A percentile compares a stretch with the other conserved stretches of the same genome.
phyloP scores from a whole-genome alignment of 202 grass and related monocot genomes.

The Digitaria exilis region DNA sequence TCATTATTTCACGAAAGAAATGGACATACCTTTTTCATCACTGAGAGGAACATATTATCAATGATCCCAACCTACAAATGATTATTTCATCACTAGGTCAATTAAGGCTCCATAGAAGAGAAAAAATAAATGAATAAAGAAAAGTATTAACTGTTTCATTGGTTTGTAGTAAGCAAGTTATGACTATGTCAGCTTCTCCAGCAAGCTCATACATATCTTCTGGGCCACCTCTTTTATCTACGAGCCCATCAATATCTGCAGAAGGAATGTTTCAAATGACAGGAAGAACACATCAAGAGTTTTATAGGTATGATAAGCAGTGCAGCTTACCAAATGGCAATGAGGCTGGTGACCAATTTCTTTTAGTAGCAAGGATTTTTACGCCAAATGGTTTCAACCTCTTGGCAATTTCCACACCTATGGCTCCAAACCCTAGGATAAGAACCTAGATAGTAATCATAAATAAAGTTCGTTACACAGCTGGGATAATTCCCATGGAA shows the following conservation, averaged over 20 bases:
- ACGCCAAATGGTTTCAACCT: slow-evolving; percentile 89
- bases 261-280: slow-evolving; percentile 20
- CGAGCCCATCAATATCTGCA: slow-evolving; percentile 56
- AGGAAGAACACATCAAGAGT: slow-evolving; percentile 3
- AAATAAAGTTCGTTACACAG: slow-evolving; percentile 9
- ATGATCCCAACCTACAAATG: slow-evolving; percentile 73
- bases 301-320: slow-evolving; percentile 4
- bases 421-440: slow-evolving; percentile 88
- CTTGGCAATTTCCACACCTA: slow-evolving; percentile 77
- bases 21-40: slow-evolving; percentile 67
- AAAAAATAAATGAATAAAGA: slow-evolving; percentile 30
- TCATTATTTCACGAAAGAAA: slow-evolving; percentile 15
- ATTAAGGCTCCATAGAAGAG: not conserved
- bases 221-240: slow-evolving; percentile 70
- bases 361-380: slow-evolving; percentile 87
- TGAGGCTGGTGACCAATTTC: slow-evolving; percentile 64
- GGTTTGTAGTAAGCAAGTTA: slow-evolving; percentile 70
- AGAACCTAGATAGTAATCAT: slow-evolving; percentile 54
- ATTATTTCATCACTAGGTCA: slow-evolving; percentile 14
- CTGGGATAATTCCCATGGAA: slow-evolving; percentile 1
- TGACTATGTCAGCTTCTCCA: slow-evolving; percentile 81
- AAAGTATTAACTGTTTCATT: slow-evolving; percentile 66
- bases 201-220: slow-evolving; percentile 77
- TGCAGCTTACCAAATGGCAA: slow-evolving; percentile 45
- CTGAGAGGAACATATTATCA: slow-evolving; percentile 74